Evolutionary conservation across 2,329 filamentous ascomycete species (phyloP), one percentile per base, ranked within the genome.

Genomic region (Aspergillus jensenii): DNA sequence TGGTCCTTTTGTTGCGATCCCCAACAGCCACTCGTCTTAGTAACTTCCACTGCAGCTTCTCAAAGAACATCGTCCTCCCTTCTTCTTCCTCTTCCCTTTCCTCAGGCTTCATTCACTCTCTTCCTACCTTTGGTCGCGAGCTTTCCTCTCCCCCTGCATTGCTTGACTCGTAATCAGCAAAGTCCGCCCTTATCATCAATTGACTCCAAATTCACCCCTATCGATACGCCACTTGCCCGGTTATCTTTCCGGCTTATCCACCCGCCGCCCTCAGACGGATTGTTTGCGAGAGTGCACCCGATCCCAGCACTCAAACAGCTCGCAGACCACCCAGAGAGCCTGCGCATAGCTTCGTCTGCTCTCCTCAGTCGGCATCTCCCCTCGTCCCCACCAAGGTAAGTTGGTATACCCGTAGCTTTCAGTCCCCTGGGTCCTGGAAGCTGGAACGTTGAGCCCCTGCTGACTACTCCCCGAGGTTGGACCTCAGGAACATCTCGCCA

Each of bases 231-330:
- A 52, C 57, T 40, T 44, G 53, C 51, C 68, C 68, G 67, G 67
- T 65, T 70, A 67, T 69, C 65, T 68, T 62, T 63, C 66, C 67
- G 68, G 64, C 62, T 61, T 59, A 64, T 63, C 63, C 65, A 70
- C 62, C 61, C 51, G 25, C 60, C 61, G 52, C 23, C 60, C 23
- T 27, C 50, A 15, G 21, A 35, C 40, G 25, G n/a, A 43, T 33
- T 58, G 41, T 45, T 21, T 44, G 47, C 31, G 45, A 43, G 41
- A 33, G 40, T 53, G n/a, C 33, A 45, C 55, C 41, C 35, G 8
- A 37, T 48, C 33, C 33, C 21, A 35, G 40, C 35, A 17, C 40
- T 19, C 27, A 31, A 31, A 31, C 27, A 27, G 12, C 45, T 23
- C 40, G 19, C 44, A 44, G 54, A 52, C 33, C 35, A 27, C 49